These are phyloP conservation scores for Pisolithus tinctorius DNA, from an alignment of 768 basidiomycete genomes.

Conservation along the genomic window DNA sequence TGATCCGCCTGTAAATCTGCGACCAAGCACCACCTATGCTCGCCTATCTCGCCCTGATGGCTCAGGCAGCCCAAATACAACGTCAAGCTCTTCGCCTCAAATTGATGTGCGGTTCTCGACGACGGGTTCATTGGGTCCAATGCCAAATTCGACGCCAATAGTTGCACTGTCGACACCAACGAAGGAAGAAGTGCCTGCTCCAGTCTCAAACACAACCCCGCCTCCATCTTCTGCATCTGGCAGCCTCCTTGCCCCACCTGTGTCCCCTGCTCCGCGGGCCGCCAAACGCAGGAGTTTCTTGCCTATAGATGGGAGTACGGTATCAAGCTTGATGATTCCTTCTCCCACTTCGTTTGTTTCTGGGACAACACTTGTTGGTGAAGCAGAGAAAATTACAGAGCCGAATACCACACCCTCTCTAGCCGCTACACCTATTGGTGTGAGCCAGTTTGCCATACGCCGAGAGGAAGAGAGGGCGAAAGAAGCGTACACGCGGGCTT, in stretches of 20 bases:
- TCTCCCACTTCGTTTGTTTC: slow-evolving; percentile 57
- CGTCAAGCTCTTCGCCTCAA: slow-evolving; percentile 44
- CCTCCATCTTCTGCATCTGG: slow-evolving; percentile 7
- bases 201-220: slow-evolving; percentile 2
- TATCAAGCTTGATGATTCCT: slow-evolving; percentile 55
- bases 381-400: slow-evolving; percentile 28
- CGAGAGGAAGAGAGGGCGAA: slow-evolving; percentile 67
- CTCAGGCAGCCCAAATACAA: slow-evolving; percentile 23
- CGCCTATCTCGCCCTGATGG: slow-evolving; percentile 15
- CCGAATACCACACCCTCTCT: slow-evolving; percentile 28
- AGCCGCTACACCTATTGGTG: slow-evolving; percentile 41
- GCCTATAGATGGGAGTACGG: slow-evolving; percentile 66
- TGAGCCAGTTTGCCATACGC: slow-evolving; percentile 35
- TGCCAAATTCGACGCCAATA: slow-evolving; percentile 30
- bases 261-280: slow-evolving; percentile 39
- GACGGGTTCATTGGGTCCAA: slow-evolving; percentile 52
- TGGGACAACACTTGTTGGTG: slow-evolving; percentile 38
- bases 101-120: slow-evolving; percentile 71
- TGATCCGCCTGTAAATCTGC: slow-evolving; percentile 43
- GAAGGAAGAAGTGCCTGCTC: slow-evolving; percentile 13
- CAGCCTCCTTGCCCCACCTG: slow-evolving; percentile 33
- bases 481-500: slow-evolving; percentile 70
- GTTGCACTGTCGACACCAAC: slow-evolving; percentile 20
- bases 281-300: slow-evolving; percentile 85
- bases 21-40: slow-evolving; percentile 30